Evolutionary conservation across 2,329 filamentous ascomycete genomes (phyloP).

Genomic region (Calonectria honghensis): DNA sequence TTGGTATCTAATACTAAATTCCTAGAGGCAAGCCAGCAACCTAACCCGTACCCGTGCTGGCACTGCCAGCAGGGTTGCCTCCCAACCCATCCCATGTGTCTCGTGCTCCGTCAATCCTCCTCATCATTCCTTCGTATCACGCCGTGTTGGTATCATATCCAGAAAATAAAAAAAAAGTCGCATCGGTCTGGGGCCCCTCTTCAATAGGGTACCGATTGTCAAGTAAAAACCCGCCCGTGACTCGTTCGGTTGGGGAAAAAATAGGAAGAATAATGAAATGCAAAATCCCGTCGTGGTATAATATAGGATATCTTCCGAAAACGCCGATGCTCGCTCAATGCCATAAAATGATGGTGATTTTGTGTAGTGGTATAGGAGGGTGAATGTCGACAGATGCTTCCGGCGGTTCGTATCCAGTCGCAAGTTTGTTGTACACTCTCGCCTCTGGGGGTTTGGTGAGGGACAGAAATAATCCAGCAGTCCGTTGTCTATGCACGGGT

Average conservation of each 20-base stretch:
- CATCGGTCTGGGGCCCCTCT: not conserved
- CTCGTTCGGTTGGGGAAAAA: not conserved
- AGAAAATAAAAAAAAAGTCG: not conserved
- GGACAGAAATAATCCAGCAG: not conserved
- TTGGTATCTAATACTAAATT: conserved; percentile 16
- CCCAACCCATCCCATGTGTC: conserved; percentile 13
- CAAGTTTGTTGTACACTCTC: not conserved
- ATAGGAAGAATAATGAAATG: conserved; percentile 27
- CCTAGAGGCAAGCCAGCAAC: not conserved
- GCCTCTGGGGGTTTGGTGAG: conserved; percentile 5
- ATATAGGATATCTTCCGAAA: conserved; percentile 36
- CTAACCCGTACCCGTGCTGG: not conserved
- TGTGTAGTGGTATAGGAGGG: conserved; percentile 8
- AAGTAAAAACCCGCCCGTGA: not conserved
- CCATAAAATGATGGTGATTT: conserved; percentile 9
- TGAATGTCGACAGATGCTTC: not conserved
- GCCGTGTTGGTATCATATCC: not conserved
- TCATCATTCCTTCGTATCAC: conserved; percentile 26
- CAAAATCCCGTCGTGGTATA: conserved; percentile 10
- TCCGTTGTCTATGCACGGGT: conserved; percentile 46
- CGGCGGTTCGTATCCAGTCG: not conserved
- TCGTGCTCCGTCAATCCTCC: not conserved
- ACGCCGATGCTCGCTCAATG: conserved; percentile 42
- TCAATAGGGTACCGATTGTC: conserved; percentile 2
- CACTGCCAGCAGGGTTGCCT: not conserved